A percentile compares a stretch with the other conserved stretches of the same genome.
phyloP scores from a whole-genome alignment of 2,329 filamentous ascomycete genomes.

The Malbranchea zuffiana region DNA sequence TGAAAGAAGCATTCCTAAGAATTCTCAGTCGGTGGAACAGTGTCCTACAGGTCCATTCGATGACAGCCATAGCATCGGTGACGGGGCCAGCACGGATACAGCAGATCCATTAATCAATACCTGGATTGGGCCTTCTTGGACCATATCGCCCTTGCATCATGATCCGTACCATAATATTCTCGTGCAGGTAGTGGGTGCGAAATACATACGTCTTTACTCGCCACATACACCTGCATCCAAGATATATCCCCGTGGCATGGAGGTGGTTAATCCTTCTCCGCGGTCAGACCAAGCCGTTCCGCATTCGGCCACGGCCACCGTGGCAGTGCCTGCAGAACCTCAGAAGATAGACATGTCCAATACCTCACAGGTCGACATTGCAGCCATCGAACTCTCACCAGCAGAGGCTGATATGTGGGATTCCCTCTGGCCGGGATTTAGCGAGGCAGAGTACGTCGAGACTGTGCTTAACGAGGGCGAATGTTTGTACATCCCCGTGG shows the following conservation, averaged over 20 bases:
- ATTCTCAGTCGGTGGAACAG: constrained; percentile 9
- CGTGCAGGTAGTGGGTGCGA: constrained; percentile 75
- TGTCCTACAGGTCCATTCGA: constrained; percentile 44
- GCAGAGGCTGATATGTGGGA: constrained; percentile 34
- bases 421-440: constrained; percentile 46
- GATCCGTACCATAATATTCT: constrained; percentile 92
- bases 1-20: constrained; percentile 2
- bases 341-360: constrained; percentile 82
- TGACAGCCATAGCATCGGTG: constrained; percentile 7
- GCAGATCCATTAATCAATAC: constrained; percentile 64
- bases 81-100: constrained; percentile 14
- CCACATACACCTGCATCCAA: constrained; percentile 46
- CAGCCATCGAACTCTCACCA: constrained; percentile 49
- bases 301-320: constrained; percentile 3
- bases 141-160: constrained; percentile 85
- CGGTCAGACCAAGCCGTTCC: constrained; percentile 7
- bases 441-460: constrained; percentile 57
- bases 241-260: constrained; percentile 32
- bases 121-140: constrained; percentile 82
- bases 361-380: constrained; percentile 70
- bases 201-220: constrained; percentile 83
- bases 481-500: constrained; percentile 76
- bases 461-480: constrained; percentile 70
- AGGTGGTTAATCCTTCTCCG: constrained; percentile 20
- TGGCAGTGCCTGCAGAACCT: constrained; percentile 36